A percentile compares a stretch with the other conserved stretches of the same genome.
Conservation (phyloP, 2,329 filamentous ascomycete genomes). For the Botryotinia convoluta region DNA sequence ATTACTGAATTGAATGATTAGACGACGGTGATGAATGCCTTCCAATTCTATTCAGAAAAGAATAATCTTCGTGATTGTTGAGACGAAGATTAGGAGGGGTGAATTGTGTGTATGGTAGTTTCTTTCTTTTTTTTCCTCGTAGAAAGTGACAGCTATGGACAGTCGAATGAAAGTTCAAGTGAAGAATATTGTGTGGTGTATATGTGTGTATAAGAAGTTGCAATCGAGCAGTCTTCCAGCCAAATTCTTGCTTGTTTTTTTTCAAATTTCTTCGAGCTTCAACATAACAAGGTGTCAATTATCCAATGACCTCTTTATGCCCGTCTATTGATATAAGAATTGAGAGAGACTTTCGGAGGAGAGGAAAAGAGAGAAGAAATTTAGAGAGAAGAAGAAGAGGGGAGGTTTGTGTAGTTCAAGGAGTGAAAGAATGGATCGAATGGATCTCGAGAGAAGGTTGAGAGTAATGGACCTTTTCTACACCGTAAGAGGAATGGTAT, state of each 20-base stretch:
- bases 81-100: slow-evolving; percentile 3
- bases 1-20: slow-evolving; percentile 4
- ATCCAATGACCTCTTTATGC: slow-evolving; percentile 15
- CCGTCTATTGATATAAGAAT: slow-evolving; percentile 12
- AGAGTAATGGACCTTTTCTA: slow-evolving; percentile 2
- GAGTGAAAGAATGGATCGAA: slow-evolving; percentile 15
- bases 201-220: neutral
- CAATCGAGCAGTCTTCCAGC: slow-evolving; percentile 17
- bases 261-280: slow-evolving; percentile 20
- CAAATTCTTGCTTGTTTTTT: slow-evolving; percentile 3
- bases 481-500: neutral
- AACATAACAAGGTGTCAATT: slow-evolving; percentile 25
- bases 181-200: slow-evolving; percentile 23
- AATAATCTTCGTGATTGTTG: slow-evolving; percentile 12
- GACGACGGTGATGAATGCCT: neutral
- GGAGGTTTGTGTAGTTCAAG: slow-evolving; percentile 17
- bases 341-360: neutral
- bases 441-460: slow-evolving; percentile 17
- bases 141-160: slow-evolving; percentile 34
- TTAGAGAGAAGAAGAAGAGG: neutral
- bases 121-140: slow-evolving; percentile 23
- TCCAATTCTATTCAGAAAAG: slow-evolving; percentile 6
- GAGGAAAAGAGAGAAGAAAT: slow-evolving; percentile 15
- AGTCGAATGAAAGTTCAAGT: slow-evolving; percentile 27
- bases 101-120: slow-evolving; percentile 8